Conservation (phyloP, 805 yeast genomes). For the Alloascoidea africana region DNA sequence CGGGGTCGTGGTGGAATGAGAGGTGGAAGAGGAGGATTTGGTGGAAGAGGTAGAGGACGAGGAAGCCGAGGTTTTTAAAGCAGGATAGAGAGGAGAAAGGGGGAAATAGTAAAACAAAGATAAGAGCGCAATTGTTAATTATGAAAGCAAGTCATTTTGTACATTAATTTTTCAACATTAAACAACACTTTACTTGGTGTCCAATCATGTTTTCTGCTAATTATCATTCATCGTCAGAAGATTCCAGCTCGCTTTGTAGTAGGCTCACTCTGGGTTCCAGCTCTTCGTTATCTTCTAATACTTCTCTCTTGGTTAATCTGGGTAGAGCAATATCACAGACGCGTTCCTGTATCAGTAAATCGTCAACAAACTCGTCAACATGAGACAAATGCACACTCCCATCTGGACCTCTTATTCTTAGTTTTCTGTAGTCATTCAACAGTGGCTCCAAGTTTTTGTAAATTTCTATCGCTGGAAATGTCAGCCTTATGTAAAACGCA, state of each 20-base stretch:
- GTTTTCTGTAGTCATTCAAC: slow-evolving; percentile 51
- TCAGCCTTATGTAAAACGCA: slow-evolving; percentile 40
- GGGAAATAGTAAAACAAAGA: too few species aligned
- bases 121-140: too few species aligned
- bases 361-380: slow-evolving; percentile 68
- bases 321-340: slow-evolving; percentile 70
- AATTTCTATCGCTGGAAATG: slow-evolving; percentile 27
- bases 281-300: slow-evolving; percentile 19
- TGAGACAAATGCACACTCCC: slow-evolving; percentile 27
- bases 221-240: slow-evolving; percentile 18
- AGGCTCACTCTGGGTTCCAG: slow-evolving; percentile 17
- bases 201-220: too few species aligned
- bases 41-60: slow-evolving; percentile 12
- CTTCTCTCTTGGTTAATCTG: slow-evolving; percentile 25
- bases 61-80: slow-evolving; percentile 4
- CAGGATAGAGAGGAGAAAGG: too few species aligned
- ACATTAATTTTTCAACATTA: too few species aligned
- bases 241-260: slow-evolving; percentile 23
- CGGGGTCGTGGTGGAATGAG: slow-evolving; percentile 10
- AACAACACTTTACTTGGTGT: too few species aligned
- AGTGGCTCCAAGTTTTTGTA: slow-evolving; percentile 38
- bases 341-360: slow-evolving; percentile 35
- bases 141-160: too few species aligned
- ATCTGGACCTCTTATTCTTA: slow-evolving; percentile 29
- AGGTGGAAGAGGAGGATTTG: slow-evolving; percentile 11